Evolutionary conservation across 257 asterid genomes (phyloP).

Genomic region (Marsdenia floribunda): DNA sequence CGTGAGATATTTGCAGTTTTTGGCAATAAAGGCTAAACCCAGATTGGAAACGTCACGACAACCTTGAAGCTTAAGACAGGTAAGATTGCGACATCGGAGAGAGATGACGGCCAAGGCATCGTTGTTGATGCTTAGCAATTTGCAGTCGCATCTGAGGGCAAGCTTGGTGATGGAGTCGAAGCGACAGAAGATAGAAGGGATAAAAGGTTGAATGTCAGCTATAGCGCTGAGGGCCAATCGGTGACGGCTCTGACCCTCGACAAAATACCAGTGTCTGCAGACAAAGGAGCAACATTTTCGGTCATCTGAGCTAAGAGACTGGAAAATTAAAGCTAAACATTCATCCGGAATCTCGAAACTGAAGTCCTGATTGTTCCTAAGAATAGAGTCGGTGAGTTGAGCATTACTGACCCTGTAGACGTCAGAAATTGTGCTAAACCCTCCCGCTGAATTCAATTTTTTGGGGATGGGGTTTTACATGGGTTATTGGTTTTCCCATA

Average conservation of each 20-base stretch:
- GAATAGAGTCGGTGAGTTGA: slow-evolving; percentile 4
- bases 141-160: slow-evolving; percentile 70
- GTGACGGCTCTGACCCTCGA: slow-evolving; percentile 72
- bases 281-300: slow-evolving; percentile 58
- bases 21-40: too few relatives aligned
- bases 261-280: slow-evolving; percentile 60
- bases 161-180: slow-evolving; percentile 69
- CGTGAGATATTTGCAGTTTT: too few relatives aligned
- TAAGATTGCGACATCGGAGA: slow-evolving; percentile 47
- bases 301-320: slow-evolving; percentile 64
- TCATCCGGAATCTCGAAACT: slow-evolving; percentile 66
- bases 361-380: slow-evolving; percentile 31
- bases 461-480: too few relatives aligned
- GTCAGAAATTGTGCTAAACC: slow-evolving; percentile 14
- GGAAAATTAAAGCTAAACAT: slow-evolving; percentile 66
- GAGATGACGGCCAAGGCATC: slow-evolving; percentile 49
- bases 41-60: too few relatives aligned
- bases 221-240: slow-evolving; percentile 58
- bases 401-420: slow-evolving; percentile 14
- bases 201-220: slow-evolving; percentile 29
- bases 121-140: slow-evolving; percentile 53
- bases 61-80: slow-evolving; percentile 26
- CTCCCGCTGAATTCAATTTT: too few relatives aligned
- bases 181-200: slow-evolving; percentile 48
- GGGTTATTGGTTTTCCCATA: too few relatives aligned